Conservation (phyloP, 2,329 filamentous ascomycete species). For the Hortaea werneckii region DNA sequence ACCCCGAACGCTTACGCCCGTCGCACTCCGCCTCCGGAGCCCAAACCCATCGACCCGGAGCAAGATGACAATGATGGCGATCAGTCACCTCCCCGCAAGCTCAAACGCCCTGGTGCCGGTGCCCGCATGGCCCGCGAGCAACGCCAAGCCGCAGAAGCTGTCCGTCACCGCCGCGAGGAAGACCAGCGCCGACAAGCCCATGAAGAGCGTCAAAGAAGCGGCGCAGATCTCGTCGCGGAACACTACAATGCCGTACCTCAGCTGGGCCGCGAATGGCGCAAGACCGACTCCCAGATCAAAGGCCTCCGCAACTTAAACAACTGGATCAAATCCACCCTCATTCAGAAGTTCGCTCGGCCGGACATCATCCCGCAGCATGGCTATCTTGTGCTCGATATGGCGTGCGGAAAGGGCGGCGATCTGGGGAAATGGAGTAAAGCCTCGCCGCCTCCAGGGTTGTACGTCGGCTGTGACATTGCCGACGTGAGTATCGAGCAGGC, state of each 20-base stretch:
- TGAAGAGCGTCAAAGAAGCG: constrained; percentile 32
- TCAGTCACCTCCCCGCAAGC: constrained; percentile 25
- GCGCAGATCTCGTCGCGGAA: constrained; percentile 66
- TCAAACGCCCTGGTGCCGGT: constrained; percentile 28
- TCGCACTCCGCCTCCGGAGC: constrained; percentile 20
- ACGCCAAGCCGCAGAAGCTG: constrained; percentile 51
- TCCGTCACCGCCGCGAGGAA: constrained; percentile 27
- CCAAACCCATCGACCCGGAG: constrained; percentile 3
- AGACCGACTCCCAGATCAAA: constrained; percentile 89
- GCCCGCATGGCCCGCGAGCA: constrained; percentile 56
- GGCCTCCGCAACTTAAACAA: constrained; percentile 93
- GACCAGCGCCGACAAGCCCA: constrained; percentile 42
- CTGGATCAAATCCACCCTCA: constrained; percentile 96
- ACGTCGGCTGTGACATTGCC: constrained; percentile 88
- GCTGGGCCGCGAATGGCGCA: constrained; percentile 86
- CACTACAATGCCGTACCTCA: constrained; percentile 97
- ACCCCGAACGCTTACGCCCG: constrained; percentile 25
- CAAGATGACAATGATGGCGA: constrained; percentile 16
- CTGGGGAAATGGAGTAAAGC: constrained; percentile 92
- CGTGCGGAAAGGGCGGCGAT: constrained; percentile 94
- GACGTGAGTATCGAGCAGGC: constrained; percentile 89
- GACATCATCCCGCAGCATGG: constrained; percentile 41
- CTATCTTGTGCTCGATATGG: constrained; percentile 80
- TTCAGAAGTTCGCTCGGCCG: constrained; percentile 74
- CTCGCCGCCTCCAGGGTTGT: constrained; percentile 81